Percentiles rank a stretch among this genome's conserved stretches.
Evolutionary conservation across 108 stramenopile genomes (phyloP).

Genomic region (Mediolabrus comicus): DNA sequence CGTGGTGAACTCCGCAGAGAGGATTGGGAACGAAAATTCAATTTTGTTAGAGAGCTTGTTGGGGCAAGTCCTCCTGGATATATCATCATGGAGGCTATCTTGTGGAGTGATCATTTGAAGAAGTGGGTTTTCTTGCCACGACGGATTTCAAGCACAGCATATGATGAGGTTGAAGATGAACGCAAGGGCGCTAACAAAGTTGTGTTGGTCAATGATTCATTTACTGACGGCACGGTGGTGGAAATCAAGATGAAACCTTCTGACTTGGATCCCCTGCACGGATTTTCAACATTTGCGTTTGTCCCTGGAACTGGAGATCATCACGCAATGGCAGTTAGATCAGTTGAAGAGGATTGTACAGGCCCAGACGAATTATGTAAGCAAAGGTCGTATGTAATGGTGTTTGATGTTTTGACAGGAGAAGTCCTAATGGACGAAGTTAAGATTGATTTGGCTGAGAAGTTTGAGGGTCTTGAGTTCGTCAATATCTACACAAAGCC

Average conservation of each 20-base stretch:
- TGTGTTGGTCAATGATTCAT: conserved; percentile 78
- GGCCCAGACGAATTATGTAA: conserved; percentile 71
- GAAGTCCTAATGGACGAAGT: conserved; percentile 91
- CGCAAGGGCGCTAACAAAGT: conserved; percentile 85
- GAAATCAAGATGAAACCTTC: conserved; percentile 62
- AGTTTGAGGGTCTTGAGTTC: conserved; percentile 97
- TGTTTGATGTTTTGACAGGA: conserved; percentile 88
- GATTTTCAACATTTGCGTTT: conserved; percentile 94
- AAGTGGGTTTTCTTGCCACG: conserved; percentile 95
- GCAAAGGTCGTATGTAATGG: conserved; percentile 89
- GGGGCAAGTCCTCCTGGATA: conserved; percentile 84
- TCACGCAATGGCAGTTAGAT: conserved; percentile 82
- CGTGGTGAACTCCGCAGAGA: conserved; percentile 69
- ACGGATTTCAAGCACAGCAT: conserved; percentile 75
- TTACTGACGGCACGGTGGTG: conserved; percentile 66
- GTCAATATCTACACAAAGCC: conserved; percentile 73
- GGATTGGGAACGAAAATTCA: conserved; percentile 82
- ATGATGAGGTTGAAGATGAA: conserved; percentile 91
- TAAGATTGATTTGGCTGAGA: conserved; percentile 68
- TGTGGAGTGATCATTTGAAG: conserved; percentile 81
- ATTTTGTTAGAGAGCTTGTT: conserved; percentile 76
- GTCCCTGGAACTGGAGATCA: conserved; percentile 87
- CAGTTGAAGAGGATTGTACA: conserved; percentile 91
- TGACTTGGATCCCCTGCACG: conserved; percentile 74
- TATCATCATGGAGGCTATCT: conserved; percentile 90